Percentiles rank a stretch among this genome's conserved stretches.
Evolutionary conservation across 1,284 basidiomycete genomes (phyloP).

Genomic region (Afroboletus lepidellus): DNA sequence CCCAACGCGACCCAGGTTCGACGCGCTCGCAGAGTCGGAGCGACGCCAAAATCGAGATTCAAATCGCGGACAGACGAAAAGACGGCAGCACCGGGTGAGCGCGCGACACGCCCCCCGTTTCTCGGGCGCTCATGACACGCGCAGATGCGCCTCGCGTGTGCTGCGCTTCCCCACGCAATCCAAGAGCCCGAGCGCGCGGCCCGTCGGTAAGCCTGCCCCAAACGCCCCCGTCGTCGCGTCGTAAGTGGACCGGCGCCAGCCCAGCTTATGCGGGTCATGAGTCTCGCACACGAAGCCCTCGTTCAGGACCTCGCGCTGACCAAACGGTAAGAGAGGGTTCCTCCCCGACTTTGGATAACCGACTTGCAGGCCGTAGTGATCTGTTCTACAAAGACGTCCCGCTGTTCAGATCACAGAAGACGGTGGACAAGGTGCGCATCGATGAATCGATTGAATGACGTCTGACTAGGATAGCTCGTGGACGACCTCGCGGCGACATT

Average conservation of each 20-base stretch:
- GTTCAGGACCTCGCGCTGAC: constrained; percentile 54
- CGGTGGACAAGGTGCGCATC: constrained; percentile 67
- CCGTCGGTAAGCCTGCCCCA: constrained; percentile 57
- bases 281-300: constrained; percentile 65
- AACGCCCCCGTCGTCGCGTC: background rate
- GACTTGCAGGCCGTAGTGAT: constrained; percentile 51
- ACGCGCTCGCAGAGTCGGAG: constrained; percentile 16
- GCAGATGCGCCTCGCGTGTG: constrained; percentile 21
- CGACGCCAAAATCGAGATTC: constrained; percentile 26
- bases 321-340: constrained; percentile 55
- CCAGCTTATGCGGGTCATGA: constrained; percentile 60
- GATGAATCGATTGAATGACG: background rate
- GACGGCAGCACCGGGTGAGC: constrained; percentile 17
- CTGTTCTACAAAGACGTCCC: constrained; percentile 82
- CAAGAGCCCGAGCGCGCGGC: constrained; percentile 45
- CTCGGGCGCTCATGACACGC: constrained; percentile 8
- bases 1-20: background rate
- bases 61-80: constrained; percentile 28
- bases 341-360: background rate
- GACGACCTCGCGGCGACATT: constrained; percentile 87
- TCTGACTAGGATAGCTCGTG: constrained; percentile 59
- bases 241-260: constrained; percentile 42
- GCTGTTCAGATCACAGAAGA: constrained; percentile 72
- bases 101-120: background rate
- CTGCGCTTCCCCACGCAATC: constrained; percentile 34